phyloP scores from a whole-genome alignment of 306 rosid genomes.

The Prunus mume region DNA sequence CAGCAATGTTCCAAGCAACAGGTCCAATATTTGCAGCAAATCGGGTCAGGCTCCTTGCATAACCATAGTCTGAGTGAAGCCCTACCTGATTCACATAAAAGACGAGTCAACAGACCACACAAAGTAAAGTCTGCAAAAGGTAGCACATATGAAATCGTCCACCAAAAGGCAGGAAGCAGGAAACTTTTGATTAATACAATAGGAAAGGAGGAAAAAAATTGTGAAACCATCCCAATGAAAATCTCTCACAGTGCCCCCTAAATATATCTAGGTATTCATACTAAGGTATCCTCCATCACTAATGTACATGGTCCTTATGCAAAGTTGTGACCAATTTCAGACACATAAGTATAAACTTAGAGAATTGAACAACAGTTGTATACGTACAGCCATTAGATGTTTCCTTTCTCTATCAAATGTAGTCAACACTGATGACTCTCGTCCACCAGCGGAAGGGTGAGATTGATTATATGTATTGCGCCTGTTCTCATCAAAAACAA shows the following conservation, averaged over 20 bases:
- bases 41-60: slow-evolving; percentile 63
- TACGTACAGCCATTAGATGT: slow-evolving; percentile 55
- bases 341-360: not conserved
- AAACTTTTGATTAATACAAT: not conserved
- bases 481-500: slow-evolving; percentile 54
- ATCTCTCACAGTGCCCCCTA: not conserved
- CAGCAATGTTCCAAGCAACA: slow-evolving; percentile 53
- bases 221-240: not conserved
- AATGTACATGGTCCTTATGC: not conserved
- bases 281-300: not conserved
- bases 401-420: slow-evolving; percentile 61
- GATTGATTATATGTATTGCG: slow-evolving; percentile 45
- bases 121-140: not conserved
- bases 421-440: slow-evolving; percentile 46
- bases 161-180: slow-evolving; percentile 16
- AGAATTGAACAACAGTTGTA: slow-evolving; percentile 11
- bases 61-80: slow-evolving; percentile 52
- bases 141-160: not conserved
- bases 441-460: slow-evolving; percentile 31
- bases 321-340: slow-evolving; percentile 5
- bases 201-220: too few relatives aligned
- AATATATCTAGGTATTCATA: not conserved
- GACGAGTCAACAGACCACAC: slow-evolving; percentile 21
- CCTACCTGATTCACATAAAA: slow-evolving; percentile 53
- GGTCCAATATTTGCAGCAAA: slow-evolving; percentile 60